Base-by-base conservation (phyloP, 129 eudicot genomes). In the Dittrichia graveolens region DNA sequence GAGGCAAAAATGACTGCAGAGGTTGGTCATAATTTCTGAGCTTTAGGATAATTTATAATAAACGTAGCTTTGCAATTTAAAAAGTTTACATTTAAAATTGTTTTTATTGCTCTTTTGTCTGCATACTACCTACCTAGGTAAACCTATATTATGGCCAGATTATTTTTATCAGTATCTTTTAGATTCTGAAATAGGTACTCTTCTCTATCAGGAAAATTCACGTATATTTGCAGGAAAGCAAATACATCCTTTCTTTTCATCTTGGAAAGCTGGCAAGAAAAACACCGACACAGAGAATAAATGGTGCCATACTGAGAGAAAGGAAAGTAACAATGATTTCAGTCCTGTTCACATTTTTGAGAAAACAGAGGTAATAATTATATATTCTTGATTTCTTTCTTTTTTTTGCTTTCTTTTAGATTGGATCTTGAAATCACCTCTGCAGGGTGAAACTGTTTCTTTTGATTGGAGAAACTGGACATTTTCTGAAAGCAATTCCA, bases 1-100 rank as follows among this genome's bases (percentile, higher is more conserved):
- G 99, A 94, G 80, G 99, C 97, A 40, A 94, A 90, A 81, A 14
- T 74, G 83, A 83, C 81, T 71, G 95, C 98, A 35, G 97, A 94
- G 98, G 98, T 94, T 75, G 42, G 89, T 63, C 75, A 47, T n/a
- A 54, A 13, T 37, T 42, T 59, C n/a, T 58, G 11, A 42, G 71
- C 50, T 45, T 55, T 64, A 12, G 73, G 38, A 10, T 65, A 54
- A 58, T 5, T 75, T 59, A 4, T 61, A 31, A 18, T 43, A 34
- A 66, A 18, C 54, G 38, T 50, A 0, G 16, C 1, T 31, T 6
- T 44, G 67, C 48, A 76, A 54, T 18, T 37, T 52, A 5, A 35
- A 24, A 41, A 6, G 10, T 13, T 50, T 24, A 46, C 38, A 19
- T 53, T 8, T 72, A n/a, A 53, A 56, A 24, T 4, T 40, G 37